Percentiles rank a stretch among this genome's conserved stretches.
phyloP scores from a whole-genome alignment of 257 asterid species.

The Scutellaria galericulata region DNA sequence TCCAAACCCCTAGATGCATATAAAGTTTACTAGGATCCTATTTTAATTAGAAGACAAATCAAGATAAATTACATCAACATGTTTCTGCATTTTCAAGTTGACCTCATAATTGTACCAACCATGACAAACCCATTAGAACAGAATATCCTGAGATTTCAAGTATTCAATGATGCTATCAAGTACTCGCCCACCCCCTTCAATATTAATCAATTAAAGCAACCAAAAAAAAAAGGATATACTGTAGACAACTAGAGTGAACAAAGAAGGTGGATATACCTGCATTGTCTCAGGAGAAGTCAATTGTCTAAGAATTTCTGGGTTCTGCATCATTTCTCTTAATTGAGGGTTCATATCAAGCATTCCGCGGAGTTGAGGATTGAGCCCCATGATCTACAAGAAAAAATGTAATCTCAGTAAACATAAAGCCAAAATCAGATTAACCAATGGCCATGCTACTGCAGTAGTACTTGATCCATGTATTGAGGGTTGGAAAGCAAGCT shows the following conservation, averaged over 20 bases:
- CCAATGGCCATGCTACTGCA: conserved; percentile 17
- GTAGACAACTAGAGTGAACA: conserved; percentile 9
- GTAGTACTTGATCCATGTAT: conserved; percentile 65
- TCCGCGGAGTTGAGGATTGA: conserved; percentile 57
- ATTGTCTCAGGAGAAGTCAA: conserved; percentile 61
- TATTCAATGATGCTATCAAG: conserved; percentile 15
- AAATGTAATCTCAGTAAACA: conserved; percentile 21
- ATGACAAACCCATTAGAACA: background rate
- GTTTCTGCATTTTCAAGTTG: conserved; percentile 12
- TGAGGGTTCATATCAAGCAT: conserved; percentile 70
- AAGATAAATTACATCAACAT: background rate
- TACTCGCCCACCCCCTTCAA: conserved; percentile 14
- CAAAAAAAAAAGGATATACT: conserved; percentile 10
- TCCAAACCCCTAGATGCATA: conserved; percentile 22
- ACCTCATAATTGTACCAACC: conserved; percentile 6
- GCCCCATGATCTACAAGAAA: conserved; percentile 54
- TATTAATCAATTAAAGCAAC: background rate
- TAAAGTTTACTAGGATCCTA: background rate
- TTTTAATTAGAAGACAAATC: background rate
- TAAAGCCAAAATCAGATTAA: conserved; percentile 19
- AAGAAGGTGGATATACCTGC: conserved; percentile 50
- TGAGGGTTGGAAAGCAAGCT: conserved; percentile 73
- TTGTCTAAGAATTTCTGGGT: conserved; percentile 62
- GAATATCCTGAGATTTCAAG: background rate
- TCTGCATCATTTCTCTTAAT: conserved; percentile 71